A percentile compares a stretch with the other conserved stretches of the same genome.
Evolutionary conservation across 805 yeast genomes (phyloP).

Genomic region (Candida vaughaniae): DNA sequence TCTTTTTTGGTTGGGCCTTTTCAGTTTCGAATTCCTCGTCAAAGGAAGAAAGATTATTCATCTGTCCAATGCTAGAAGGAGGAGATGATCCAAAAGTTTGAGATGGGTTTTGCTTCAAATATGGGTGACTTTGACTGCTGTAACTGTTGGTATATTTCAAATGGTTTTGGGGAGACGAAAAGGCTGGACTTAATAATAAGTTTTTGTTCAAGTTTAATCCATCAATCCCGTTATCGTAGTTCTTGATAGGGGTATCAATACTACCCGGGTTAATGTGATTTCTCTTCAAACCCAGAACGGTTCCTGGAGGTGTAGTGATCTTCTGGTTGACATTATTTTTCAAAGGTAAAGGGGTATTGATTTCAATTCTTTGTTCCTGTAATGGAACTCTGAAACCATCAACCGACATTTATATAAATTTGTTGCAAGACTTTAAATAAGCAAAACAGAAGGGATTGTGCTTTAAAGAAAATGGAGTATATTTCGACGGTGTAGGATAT

Average conservation of each 20-base stretch:
- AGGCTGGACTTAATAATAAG: slow-evolving; percentile 38
- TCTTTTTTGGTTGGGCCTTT: slow-evolving; percentile 18
- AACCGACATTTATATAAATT: too few relatives aligned
- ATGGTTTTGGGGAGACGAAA: slow-evolving; percentile 47
- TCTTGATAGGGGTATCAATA: slow-evolving; percentile 13
- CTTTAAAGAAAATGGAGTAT: too few relatives aligned
- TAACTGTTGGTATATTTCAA: slow-evolving; percentile 2
- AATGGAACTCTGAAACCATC: slow-evolving; percentile 16
- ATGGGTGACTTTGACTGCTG: not conserved
- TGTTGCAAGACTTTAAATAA: too few relatives aligned
- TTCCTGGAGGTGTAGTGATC: slow-evolving; percentile 38
- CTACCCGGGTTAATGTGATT: not conserved
- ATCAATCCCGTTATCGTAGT: slow-evolving; percentile 7
- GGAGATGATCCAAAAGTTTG: slow-evolving; percentile 5
- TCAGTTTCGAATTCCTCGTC: slow-evolving; percentile 11
- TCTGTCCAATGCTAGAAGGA: slow-evolving; percentile 36
- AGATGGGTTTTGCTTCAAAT: not conserved
- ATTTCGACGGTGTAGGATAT: too few relatives aligned
- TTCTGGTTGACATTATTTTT: slow-evolving; percentile 15
- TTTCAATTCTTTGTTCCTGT: slow-evolving; percentile 15
- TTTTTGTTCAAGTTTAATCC: slow-evolving; percentile 11
- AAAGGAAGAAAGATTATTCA: slow-evolving; percentile 6
- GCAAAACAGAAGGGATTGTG: too few relatives aligned
- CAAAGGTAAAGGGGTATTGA: slow-evolving; percentile 13
- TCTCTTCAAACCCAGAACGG: slow-evolving; percentile 4